Evolutionary conservation across 2,329 filamentous ascomycete genomes (phyloP), one percentile per base, ranked within the genome.

Genomic region (Helotiales sp.): DNA sequence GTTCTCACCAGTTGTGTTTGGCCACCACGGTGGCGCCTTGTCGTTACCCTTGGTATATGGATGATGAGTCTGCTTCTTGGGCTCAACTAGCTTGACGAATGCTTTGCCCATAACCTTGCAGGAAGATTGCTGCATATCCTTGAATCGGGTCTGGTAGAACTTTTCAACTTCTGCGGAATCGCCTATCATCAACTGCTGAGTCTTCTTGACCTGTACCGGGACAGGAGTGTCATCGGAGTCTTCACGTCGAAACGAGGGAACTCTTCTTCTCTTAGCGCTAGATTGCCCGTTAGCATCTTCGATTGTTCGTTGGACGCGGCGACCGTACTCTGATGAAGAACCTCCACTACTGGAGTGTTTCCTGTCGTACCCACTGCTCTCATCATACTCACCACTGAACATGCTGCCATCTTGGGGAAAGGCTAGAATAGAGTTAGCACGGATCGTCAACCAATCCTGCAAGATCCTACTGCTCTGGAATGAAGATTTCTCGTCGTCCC

Each of bases 21-120:
- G 86, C 86, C 86, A 89, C 86, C 86, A 89, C 52, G 81, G 81
- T 0, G 86, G 84, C 1, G 81, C 81, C 63, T 83, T 85, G 30
- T 80, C 80, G 46, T 86, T 81, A 30, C 80, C 82, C n/a, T 79
- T 78, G 1, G 85, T 88, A 67, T 92, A 92, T 0, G 89, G 88
- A 65, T 89, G 85, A 17, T 83, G 87, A 0, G 86, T 87, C 71
- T 91, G 88, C 71, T 92, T 92, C 73, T 89, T 90, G 0, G 89
- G 89, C 65, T 89, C 87, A 1, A 91, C 83, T 1, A 84, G 79
- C 68, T 90, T 90, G 58, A 92, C 85, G 83, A 88, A 91, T 10
- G 83, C 86, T 70, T 91, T 92, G 31, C 85, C 85, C 52, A 91
- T 85, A 25, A 86, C 75, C 71, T 91, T 91, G 73, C 86, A 88